These are phyloP conservation scores for Metahyphopichia silvanorum DNA, from an alignment of 805 yeast species.

Conservation along the genomic window DNA sequence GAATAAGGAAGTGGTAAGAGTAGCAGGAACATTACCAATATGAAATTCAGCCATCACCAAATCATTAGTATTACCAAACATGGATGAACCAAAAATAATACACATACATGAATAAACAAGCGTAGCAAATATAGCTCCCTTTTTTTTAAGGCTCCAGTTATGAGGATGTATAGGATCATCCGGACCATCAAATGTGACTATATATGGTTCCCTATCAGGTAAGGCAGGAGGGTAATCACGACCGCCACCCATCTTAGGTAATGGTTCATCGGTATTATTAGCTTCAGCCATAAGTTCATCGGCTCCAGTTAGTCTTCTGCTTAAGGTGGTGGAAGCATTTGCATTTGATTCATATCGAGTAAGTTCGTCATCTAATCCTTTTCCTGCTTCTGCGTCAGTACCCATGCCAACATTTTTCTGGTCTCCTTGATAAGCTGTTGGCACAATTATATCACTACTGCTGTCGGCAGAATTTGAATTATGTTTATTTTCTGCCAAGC, in stretches of 20 bases:
- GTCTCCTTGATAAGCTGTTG: too few species aligned
- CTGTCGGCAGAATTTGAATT: too few species aligned
- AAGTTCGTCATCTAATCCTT: slow-evolving; percentile 15
- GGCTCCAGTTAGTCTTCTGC: slow-evolving; percentile 17
- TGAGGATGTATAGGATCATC: slow-evolving; percentile 79
- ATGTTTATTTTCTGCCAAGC: too few species aligned
- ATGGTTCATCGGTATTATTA: slow-evolving; percentile 17
- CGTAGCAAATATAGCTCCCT: slow-evolving; percentile 18
- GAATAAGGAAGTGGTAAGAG: slow-evolving; percentile 72
- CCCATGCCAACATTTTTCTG: too few species aligned
- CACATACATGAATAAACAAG: slow-evolving; percentile 33
- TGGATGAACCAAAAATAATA: slow-evolving; percentile 76
- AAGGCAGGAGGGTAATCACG: slow-evolving; percentile 11
- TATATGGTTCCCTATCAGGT: slow-evolving; percentile 31
- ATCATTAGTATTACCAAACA: slow-evolving; percentile 62
- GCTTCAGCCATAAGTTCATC: slow-evolving; percentile 17
- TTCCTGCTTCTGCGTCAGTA: too few species aligned
- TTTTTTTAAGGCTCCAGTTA: slow-evolving; percentile 52
- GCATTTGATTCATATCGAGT: slow-evolving; percentile 15
- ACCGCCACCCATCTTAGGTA: slow-evolving; percentile 16
- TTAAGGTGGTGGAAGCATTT: slow-evolving; percentile 13
- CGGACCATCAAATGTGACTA: slow-evolving; percentile 74
- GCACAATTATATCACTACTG: too few species aligned
- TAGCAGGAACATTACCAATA: slow-evolving; percentile 65
- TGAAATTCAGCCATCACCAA: slow-evolving; percentile 47